phyloP scores from a whole-genome alignment of 1,284 basidiomycete species.

The Cryptococcus depauperatus region DNA sequence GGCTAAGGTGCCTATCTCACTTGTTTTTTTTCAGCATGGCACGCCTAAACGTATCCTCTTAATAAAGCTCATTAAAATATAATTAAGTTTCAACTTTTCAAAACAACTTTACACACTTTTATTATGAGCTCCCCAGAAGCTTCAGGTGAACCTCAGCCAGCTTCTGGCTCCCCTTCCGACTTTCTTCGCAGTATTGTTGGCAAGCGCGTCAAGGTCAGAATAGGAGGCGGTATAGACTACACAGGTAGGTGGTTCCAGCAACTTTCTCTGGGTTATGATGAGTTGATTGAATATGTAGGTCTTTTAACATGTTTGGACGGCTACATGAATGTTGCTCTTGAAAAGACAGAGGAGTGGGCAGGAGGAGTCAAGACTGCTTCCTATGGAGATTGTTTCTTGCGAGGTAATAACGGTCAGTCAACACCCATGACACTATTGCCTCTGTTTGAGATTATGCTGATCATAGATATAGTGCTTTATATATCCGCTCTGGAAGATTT shows the following conservation, averaged over 20 bases:
- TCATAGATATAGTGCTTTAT: conserved; percentile 44
- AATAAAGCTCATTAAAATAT: too few species aligned
- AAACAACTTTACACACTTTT: too few species aligned
- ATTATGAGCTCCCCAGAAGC: conserved; percentile 33
- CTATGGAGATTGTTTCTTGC: conserved; percentile 90
- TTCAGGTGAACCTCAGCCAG: conserved; percentile 17
- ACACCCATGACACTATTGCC: not conserved
- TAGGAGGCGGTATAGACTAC: conserved; percentile 96
- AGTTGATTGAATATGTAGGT: conserved; percentile 51
- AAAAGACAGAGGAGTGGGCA: conserved; percentile 92
- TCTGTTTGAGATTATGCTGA: not conserved
- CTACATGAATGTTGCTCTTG: conserved; percentile 97
- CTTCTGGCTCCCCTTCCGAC: conserved; percentile 71
- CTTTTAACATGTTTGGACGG: conserved; percentile 94
- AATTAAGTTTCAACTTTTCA: too few species aligned
- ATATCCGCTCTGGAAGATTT: conserved; percentile 48
- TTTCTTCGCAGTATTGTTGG: conserved; percentile 92
- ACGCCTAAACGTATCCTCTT: too few species aligned
- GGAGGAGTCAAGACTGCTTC: conserved; percentile 75
- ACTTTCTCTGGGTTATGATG: not conserved
- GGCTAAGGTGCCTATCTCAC: not conserved
- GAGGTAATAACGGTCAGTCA: conserved; percentile 87
- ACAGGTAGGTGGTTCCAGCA: conserved; percentile 55
- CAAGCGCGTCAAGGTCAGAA: conserved; percentile 83
- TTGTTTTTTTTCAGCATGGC: not conserved